Base-by-base conservation (phyloP, 2,329 filamentous ascomycete genomes). In the Cercospora berteroae region DNA sequence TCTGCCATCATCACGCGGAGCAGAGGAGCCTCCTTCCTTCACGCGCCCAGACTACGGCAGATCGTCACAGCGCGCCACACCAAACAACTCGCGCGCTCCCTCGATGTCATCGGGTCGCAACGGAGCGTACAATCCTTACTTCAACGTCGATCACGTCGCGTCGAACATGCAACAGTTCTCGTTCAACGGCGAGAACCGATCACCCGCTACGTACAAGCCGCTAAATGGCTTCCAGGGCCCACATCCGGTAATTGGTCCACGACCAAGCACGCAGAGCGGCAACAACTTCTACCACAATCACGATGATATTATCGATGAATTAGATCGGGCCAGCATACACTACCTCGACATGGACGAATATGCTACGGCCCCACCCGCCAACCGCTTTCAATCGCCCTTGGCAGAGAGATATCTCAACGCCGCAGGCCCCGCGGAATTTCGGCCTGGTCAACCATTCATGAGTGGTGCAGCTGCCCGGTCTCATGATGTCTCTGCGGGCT, bases 1-100 rank as follows among this genome's bases (percentile, higher is more conserved):
- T 75, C 78, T 86, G 57, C 85, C 87, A 55, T 82, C 86, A 1
- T 87, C 87, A 39, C 82, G 85, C 58, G 83, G 86, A 64, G 79
- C 81, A 10, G 79, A 79, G 16, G 79, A 83, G 56, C 76, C 77
- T 25, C 70, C 77, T 5, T 75, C 76, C 33, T 80, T 77, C 60
- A 63, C 67, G 10, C 65, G 62, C 4, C 61, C 70, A 2, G 71
- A 74, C 29, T 71, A 72, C 57, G 62, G 70, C n/a, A 63, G 60
- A 18, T 48, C 64, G 10, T 67, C 71, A 13, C 71, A 74, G 36
- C 67, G 70, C 9, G 58, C 62, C 3, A 74, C 71, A 7, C 70
- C 73, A 5, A 66, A 61, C 63, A 73, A 66, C 58, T 73, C 73
- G 25, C 73, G 74, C 36, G 80, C 82, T 3, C 75, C 80, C 5